Evolutionary conservation across 2,329 filamentous ascomycete species (phyloP), one percentile per base, ranked within the genome.

Genomic region (Alternaria sp.): DNA sequence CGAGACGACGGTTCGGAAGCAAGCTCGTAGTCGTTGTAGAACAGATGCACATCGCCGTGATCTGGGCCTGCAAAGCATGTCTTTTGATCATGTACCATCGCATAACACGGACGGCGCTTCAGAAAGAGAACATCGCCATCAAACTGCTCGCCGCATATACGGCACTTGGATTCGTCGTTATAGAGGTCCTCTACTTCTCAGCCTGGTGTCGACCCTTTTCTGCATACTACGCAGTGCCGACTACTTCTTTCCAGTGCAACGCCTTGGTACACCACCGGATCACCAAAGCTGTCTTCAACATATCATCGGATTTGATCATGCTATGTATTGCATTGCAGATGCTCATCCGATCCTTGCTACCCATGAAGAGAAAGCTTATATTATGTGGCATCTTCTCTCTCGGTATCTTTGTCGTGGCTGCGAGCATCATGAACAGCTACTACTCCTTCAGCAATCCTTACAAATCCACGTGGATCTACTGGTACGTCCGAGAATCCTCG

Each of bases 311-410:
- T 58, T 32, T 81, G n/a, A 70, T 81, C 58, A 83, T 85, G 76
- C 72, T 85, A 13, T 74, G 70, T 19, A 81, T 85, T 43, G 81
- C 79, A 3, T 73, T 84, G 1, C 82, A 81, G 5, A 82, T 85
- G 74, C 81, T 85, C 56, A 69, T 84, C 32, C 75, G 79, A 15
- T 79, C 80, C 46, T 70, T 77, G 3, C 70, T 85, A 6, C 82
- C 82, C 0, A 71, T 79, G 60, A 78, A 79, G 45, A 79, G 86
- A 51, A 89, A 89, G 70, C 51, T 87, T 1, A 82, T 87, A 1
- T 80, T 90, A 0, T 83, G 85, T 60, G 81, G 78, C 47, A 83
- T 90, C 58, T 89, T 90, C 73, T 83, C 83, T 3, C 77, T 90
- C 0, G 88, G 88, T 4, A 69, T 78, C 32, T 85, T 85, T 69